Conservation (phyloP, 345 rosid species). For the Gossypium stocksii region DNA sequence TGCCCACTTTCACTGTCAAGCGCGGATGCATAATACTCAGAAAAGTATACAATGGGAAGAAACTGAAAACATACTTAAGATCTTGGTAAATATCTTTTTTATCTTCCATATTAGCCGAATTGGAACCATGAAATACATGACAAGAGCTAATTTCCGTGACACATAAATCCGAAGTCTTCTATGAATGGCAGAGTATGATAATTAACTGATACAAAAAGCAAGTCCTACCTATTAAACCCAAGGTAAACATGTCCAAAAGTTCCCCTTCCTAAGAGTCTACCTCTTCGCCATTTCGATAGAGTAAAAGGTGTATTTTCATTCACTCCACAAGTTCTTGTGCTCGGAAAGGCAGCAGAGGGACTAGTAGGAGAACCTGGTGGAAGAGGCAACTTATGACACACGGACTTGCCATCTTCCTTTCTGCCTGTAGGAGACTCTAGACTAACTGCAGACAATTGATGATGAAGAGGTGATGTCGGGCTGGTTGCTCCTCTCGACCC, state of each 20-base stretch:
- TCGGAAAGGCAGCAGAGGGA: slow-evolving; percentile 52
- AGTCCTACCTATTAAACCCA: slow-evolving; percentile 78
- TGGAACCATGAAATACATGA: not conserved
- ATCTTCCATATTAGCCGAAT: not conserved
- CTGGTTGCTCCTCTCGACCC: slow-evolving; percentile 57
- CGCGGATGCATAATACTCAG: slow-evolving; percentile 15
- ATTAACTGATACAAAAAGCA: not conserved
- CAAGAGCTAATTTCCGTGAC: not conserved
- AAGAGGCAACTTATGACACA: slow-evolving; percentile 76
- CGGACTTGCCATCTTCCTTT: slow-evolving; percentile 57
- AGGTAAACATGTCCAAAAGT: slow-evolving; percentile 92
- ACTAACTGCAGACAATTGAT: slow-evolving; percentile 40
- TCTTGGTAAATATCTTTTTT: not conserved
- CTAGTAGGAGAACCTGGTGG: slow-evolving; percentile 91
- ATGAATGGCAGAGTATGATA: not conserved
- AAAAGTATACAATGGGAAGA: slow-evolving; percentile 7
- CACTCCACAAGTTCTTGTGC: slow-evolving; percentile 37
- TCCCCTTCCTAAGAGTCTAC: slow-evolving; percentile 86
- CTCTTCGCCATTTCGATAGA: slow-evolving; percentile 74
- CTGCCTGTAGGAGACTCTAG: slow-evolving; percentile 63
- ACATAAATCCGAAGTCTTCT: not conserved
- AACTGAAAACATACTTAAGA: not conserved
- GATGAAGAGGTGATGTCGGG: slow-evolving; percentile 74
- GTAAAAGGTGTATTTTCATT: slow-evolving; percentile 31
- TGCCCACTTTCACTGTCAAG: slow-evolving; percentile 70